A percentile compares a stretch with the other conserved stretches of the same genome.
These are phyloP conservation scores for Cryptococcus maquisensis DNA, from an alignment of 1,284 basidiomycete species.

Conservation along the genomic window DNA sequence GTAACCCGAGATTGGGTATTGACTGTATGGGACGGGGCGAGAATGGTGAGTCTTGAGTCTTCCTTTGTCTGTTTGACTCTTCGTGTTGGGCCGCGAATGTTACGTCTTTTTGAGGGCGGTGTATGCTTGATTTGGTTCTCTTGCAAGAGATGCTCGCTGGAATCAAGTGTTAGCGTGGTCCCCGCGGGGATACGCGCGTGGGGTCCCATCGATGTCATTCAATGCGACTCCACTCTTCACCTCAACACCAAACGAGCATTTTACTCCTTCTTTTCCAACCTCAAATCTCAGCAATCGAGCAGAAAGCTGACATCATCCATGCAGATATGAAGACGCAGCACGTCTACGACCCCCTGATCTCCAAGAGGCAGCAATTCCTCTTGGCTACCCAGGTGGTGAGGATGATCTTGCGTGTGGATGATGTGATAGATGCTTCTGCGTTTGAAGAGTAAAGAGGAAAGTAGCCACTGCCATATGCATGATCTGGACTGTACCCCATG, in stretches of 20 bases:
- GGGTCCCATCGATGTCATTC: no score
- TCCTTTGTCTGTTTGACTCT: not conserved
- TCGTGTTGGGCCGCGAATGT: no score
- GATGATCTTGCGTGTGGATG: slow-evolving; percentile 49
- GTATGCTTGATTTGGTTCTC: no score
- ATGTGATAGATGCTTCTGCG: slow-evolving; percentile 45
- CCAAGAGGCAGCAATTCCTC: slow-evolving; percentile 94
- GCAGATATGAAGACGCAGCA: slow-evolving; percentile 96
- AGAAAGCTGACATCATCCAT: not conserved
- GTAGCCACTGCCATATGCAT: not conserved
- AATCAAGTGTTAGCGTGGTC: no score
- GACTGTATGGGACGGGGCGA: slow-evolving; percentile 84
- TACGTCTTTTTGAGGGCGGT: not conserved
- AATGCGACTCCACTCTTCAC: no score
- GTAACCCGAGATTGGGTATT: slow-evolving; percentile 79
- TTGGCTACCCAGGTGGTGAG: slow-evolving; percentile 84
- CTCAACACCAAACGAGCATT: no score
- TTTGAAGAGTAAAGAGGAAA: slow-evolving; percentile 28
- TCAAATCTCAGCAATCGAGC: not conserved
- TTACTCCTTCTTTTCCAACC: no score
- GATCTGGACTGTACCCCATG: not conserved
- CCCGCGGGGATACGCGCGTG: no score
- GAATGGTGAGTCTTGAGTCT: slow-evolving; percentile 61
- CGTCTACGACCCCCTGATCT: slow-evolving; percentile 95
- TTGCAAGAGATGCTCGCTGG: no score